Percentiles rank a stretch among this genome's conserved stretches.
These are phyloP conservation scores for Pseudozyma pruni DNA, from an alignment of 1,284 basidiomycete species.

Conservation along the genomic window DNA sequence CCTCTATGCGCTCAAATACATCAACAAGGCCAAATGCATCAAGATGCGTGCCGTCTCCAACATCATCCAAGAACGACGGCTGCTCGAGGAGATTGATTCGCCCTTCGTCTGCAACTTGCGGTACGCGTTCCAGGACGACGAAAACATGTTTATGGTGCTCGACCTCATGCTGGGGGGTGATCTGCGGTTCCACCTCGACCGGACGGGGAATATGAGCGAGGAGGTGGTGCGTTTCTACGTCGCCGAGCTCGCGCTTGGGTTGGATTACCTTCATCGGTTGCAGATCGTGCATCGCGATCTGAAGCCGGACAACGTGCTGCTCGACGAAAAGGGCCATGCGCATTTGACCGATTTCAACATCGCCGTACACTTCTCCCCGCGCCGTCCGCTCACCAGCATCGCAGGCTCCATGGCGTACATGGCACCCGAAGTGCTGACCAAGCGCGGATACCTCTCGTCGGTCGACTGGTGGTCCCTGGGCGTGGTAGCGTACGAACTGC, in stretches of 20 bases:
- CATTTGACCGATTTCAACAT: constrained; percentile 99
- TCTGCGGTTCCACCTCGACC: constrained; percentile 89
- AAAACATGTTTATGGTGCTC: constrained; percentile 96
- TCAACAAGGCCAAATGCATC: constrained; percentile 95
- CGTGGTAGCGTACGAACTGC: constrained; percentile 59
- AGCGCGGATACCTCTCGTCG: constrained; percentile 58
- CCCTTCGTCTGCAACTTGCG: constrained; percentile 92
- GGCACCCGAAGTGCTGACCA: constrained; percentile 70
- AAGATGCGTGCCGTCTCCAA: constrained; percentile 98
- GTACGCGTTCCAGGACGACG: constrained; percentile 97
- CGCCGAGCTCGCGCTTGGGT: constrained; percentile 83
- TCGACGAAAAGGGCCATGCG: constrained; percentile 90
- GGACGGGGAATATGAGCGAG: constrained; percentile 80
- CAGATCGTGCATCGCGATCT: constrained; percentile 84
- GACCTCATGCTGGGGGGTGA: constrained; percentile 97
- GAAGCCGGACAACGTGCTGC: constrained; percentile 95
- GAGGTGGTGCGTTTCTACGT: constrained; percentile 87
- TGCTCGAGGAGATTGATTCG: constrained; percentile 81
- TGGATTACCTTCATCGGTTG: constrained; percentile 89
- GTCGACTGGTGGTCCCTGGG: constrained; percentile 65
- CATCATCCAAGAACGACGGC: constrained; percentile 81
- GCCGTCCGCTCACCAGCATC: constrained; percentile 85
- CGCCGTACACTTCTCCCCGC: constrained; percentile 92
- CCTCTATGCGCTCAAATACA: constrained; percentile 96
- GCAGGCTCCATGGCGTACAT: constrained; percentile 94